phyloP scores from a whole-genome alignment of 371 early-diverging fungal species.

The Saksenaea vasiformis region DNA sequence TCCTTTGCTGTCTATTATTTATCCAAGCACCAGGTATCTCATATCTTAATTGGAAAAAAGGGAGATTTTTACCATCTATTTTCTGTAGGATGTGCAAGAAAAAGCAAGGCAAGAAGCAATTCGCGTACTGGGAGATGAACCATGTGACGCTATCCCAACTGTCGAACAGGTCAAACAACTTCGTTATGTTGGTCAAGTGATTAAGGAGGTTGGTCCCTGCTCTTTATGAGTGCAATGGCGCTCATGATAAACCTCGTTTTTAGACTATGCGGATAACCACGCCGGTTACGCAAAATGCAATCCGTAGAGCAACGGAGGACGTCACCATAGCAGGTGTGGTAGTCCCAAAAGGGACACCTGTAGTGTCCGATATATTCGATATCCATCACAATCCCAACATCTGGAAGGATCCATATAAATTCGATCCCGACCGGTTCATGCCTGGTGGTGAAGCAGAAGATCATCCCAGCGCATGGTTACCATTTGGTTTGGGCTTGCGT shows the following conservation, averaged over 20 bases:
- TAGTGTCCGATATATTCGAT: slow-evolving; percentile 18
- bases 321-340: slow-evolving; percentile 6
- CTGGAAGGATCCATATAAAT: slow-evolving; percentile 41
- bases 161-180: slow-evolving; percentile 46
- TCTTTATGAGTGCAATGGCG: slow-evolving; percentile 5
- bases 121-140: slow-evolving; percentile 42
- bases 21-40: slow-evolving; percentile 17
- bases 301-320: slow-evolving; percentile 6
- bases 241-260: slow-evolving; percentile 1
- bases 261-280: slow-evolving; percentile 18
- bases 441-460: slow-evolving; percentile 32
- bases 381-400: slow-evolving; percentile 35
- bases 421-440: slow-evolving; percentile 56
- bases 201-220: slow-evolving; percentile 26
- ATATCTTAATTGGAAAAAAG: not conserved
- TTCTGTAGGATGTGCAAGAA: slow-evolving; percentile 35
- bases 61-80: not conserved
- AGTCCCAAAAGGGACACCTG: slow-evolving; percentile 14
- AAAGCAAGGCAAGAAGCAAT: slow-evolving; percentile 47
- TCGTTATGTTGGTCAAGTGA: slow-evolving; percentile 41
- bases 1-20: slow-evolving; percentile 27
- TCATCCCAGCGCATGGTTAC: slow-evolving; percentile 42
- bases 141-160: slow-evolving; percentile 40
- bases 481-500: slow-evolving; percentile 55
- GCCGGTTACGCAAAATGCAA: slow-evolving; percentile 15